Evolutionary conservation across 2,329 filamentous ascomycete genomes (phyloP), one percentile per base, ranked within the genome.

Genomic region (Exophiala calicioides): DNA sequence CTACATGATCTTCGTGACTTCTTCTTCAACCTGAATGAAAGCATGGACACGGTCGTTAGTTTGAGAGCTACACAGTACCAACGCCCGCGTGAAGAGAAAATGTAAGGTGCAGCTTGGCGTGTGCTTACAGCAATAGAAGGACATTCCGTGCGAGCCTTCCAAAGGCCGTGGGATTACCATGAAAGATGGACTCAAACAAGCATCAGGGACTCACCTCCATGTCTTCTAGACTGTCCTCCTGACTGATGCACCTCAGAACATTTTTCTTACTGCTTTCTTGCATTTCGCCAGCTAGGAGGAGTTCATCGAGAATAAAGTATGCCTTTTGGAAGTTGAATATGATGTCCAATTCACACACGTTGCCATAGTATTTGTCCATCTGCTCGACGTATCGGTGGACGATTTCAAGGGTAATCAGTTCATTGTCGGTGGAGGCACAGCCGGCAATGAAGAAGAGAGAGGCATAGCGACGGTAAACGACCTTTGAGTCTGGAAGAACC

Each of bases 291-390:
- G 93, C 93, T 59, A 98, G 78, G 57, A 98, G 77, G 53, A 98
- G 80, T 73, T 98, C 93, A 67, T 98, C 93, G 35, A 98, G 82
- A 60, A 98, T 98, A 72, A 97, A 98, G 72, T 98, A 98, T 50
- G 93, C 93, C 72, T 98, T 98, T 61, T 95, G 95, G 70, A 98
- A 98, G 68, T 95, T 97, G 81, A 98, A 98, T 69, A 98, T 98
- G 72, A 97, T 96, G 69, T 97, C 90, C 57, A 98, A 81, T 75
- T 98, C 93, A 83, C 93, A 98, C 50, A 98, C 93, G 69, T 98
- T 98, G 70, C 93, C 93, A 70, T 97, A 98, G 76, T 98, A 98
- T 71, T 98, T 98, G 79, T 98, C 93, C 93, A 98, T 98, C 74
- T 98, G 93, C 72, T 98, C 93, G 65, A 98, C 93, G 68, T 98